Base-by-base conservation (phyloP, 139 green algal species). In the Trebouxia sp. region DNA sequence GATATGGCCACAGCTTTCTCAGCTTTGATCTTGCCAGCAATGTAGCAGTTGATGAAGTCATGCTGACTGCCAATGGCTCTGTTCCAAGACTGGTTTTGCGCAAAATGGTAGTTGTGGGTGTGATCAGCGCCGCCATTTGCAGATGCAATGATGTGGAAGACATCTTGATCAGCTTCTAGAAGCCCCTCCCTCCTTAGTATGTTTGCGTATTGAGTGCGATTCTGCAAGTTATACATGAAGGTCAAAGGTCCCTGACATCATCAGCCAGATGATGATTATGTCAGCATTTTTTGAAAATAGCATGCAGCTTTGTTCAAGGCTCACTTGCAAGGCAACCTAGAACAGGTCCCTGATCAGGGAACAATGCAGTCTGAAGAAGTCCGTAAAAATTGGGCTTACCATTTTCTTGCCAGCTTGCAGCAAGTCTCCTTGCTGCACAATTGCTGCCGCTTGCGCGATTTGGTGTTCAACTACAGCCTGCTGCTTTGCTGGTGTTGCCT, bases 11-110 rank as follows among this genome's bases (percentile, higher is more conserved):
- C 62, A 6, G 62, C 62, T 24, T 72, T 72, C 12, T 72, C 62
- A 45, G 62, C 62, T 35, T 72, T 72, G 62, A 72, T 72, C 15
- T 72, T 72, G 32, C 62, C 62, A 45, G 62, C 62, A 72, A 72
- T 72, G 35, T 72, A 72, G 62, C 62, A 72, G 62, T 72, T 72
- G 62, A 72, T 72, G 62, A 72, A 72, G 32, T 72, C 62, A 45
- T 72, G 62, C 62, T 72, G 62, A 15, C 62, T 72, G 32, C 62
- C 62, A 30, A 72, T 72, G 1, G 62, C 62, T 6, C 62, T 24
- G 12, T 72, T 72, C 62, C 62, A 72, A n/a, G 62, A 72, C 35
- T 72, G 62, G 28, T 72, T 72, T 14, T 72, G 62, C 4, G 62
- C 62, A 72, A 72, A 72, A 35, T 72, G 62, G 15, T 72, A 72